Evolutionary conservation across 75 land plant species (phyloP), one percentile per base, ranked within the genome.

Genomic region (Pinus taeda): DNA sequence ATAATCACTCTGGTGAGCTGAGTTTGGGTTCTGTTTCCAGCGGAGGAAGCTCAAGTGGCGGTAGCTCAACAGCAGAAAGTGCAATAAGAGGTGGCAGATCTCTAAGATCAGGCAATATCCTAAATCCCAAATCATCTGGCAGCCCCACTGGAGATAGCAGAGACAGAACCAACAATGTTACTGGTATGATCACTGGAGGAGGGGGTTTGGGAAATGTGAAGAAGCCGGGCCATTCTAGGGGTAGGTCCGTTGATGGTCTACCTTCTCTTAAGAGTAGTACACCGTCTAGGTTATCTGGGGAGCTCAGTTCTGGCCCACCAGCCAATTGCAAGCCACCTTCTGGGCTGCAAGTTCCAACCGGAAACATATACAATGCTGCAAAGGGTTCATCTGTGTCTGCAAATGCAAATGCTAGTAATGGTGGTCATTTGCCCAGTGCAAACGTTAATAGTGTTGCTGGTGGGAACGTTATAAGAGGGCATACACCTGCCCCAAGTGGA

Each of bases 41-140:
- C 17, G 72, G 72, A 13, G 72, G 72, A n/a, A 69, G 72, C 22
- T 69, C 72, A 39, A 69, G 72, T 42, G 72, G 72, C 24, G 72
- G 72, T 20, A 69, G 72, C 24, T 45, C 72, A 42, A 69, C 72
- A 17, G 72, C 72, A 42, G 72, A 69, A 9, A 69, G 72, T 22
- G 55, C 42, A 8, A 69, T 42, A 69, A 69, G 72, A 42, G 72
- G 55, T 18, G 55, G 49, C 45, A 69, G 72, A 69, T 69, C 72
- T 69, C 53, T 39, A 9, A 69, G 72, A 69, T 39, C 42, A 39
- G 72, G 72, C 72, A 69, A 69, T 69, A 45, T 69, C 11, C 14
- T 69, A 45, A 69, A 69, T 42, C 55, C 49, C 55, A 69, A 69
- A 39, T 7, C 55, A 69, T 18, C 42, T 37, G 49, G 53, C 22